Evolutionary conservation across 2,329 filamentous ascomycete genomes (phyloP), one percentile per base, ranked within the genome.

Genomic region (Alternaria brassicicola): DNA sequence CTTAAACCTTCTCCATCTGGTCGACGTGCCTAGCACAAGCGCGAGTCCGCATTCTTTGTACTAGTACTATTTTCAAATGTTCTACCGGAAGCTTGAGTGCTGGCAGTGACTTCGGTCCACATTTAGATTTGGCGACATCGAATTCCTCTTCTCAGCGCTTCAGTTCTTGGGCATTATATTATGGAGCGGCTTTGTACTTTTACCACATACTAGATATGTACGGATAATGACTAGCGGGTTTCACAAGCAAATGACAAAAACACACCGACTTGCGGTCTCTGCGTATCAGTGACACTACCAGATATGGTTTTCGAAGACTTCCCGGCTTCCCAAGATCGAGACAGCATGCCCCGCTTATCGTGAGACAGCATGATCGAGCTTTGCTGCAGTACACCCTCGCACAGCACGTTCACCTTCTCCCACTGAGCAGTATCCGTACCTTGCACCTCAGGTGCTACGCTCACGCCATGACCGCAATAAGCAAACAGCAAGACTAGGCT

Each of bases 391-490:
- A 36, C 28, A 23, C 46, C 55, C 35, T 57, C 36, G 23, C 43
- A 36, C 43, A 35, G 30, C 50, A 48, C 43, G 36, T 51, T 41
- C 26, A 30, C 25, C 19, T 51, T 39, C 25, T 23, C 25, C 36
- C 36, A 15, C 28, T 42, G 23, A 30, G 23, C 35, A 47, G 39
- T 42, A 54, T 43, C 49, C 50, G 55, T 54, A 57, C 55, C 50
- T 57, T 57, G 55, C 50, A 42, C 43, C 30, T 57, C 42, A 43
- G 50, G 50, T 57, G 43, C 50, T 54, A 57, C 55, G 33, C 19
- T 25, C 26, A 35, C 35, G 39, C 52, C 31, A 28, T 36, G 45
- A 42, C 43, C 38, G 43, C 55, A 43, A 48, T 35, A 36, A 43
- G 42, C 50, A 46, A 33, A 12, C 41, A 31, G 19, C 25, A 36